Evolutionary conservation across 1,284 basidiomycete genomes (phyloP), one percentile per base, ranked within the genome.

Genomic region (Leccinum griseonigrum): DNA sequence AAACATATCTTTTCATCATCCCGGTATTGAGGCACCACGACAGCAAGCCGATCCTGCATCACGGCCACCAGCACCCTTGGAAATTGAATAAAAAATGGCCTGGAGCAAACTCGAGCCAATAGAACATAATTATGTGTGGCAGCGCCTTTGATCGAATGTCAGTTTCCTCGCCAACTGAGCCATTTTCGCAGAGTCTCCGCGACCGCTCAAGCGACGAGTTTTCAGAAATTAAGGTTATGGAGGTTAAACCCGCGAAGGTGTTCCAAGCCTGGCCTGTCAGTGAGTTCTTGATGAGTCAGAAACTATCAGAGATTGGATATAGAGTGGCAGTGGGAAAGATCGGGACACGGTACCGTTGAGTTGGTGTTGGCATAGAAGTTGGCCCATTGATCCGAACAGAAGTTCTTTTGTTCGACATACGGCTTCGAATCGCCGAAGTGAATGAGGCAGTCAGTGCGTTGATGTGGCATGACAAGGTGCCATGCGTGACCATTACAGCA

Each of bases 141-240:
- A 11, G 11, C 46, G 22, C 22, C 32, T 65, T 56, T 32, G 38
- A 68, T 56, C 3, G 7, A 16, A 36, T 46, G 26, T 53, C 26
- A 46, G 28, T 55, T 51, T 53, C 36, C 5, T 53, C 38, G 18
- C 26, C 50, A 31, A 14, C 52, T 52, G 6, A 59, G 18, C 46
- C 34, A 57, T 48, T 46, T 32, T 55, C 54, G 58, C 38, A 54
- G 22, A 57, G n/a, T 48, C 34, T 40, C 57, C 67, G 11, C 46
- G 1, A 4, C 18, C n/a, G 22, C 29, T 28, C 16, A 18, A 26
- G 22, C 1, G 14, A 38, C 32, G 28, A 18, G 38, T 43, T 18
- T 16, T 3, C 16, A 29, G 26, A 52, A 56, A 31, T 57, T 62
- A 46, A 56, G 50, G 63, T 43, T 57, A 13, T 8, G 31, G 11